Base-by-base conservation (phyloP, 768 basidiomycete genomes). In the Tephrocybe sp. region DNA sequence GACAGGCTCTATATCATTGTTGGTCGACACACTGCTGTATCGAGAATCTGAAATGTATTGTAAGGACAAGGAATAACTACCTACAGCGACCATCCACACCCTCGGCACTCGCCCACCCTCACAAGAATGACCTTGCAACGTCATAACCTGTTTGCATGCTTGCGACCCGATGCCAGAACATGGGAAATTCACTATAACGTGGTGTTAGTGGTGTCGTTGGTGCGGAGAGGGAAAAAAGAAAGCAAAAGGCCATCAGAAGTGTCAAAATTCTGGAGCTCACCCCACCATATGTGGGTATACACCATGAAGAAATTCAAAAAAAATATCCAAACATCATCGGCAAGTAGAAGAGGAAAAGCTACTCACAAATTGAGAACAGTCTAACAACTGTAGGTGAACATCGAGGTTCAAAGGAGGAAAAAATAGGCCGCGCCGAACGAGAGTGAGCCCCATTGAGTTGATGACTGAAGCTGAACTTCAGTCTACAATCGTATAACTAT, bases 401-500 rank as follows among this genome's bases (percentile, higher is more conserved):
- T 62, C 75, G 68, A 85, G 72, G 81, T 76, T 76, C 80, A 46
- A 54, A 43, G 53, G 20, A 53, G 64, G 62, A 76, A 83, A 87
- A 88, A 88, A 84, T 78, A 61, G 41, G 58, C 62, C 66, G 72
- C 76, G 83, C 79, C 83, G 81, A 73, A 73, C 67, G 79, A 88
- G 85, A 90, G 86, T 89, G 85, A 90, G 88, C 88, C 88, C 88
- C 88, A 89, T 90, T 90, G 82, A 78, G 88, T 88, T 88, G 77
- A 82, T 70, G 77, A 77, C 73, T 60, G 65, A 52, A 51, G 56
- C 60, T 17, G 15, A 54, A 45, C 50, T 55, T 46, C 53, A 62
- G 67, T 73, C 76, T 56, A 78, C 84, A 83, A 90, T 84, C 88
- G 88, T 81, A 90, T 90, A 80, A 88, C 88, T 90, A 66, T 90